These are phyloP conservation scores for Leccinum angustisporum DNA, from an alignment of 1,284 basidiomycete species.

Conservation along the genomic window DNA sequence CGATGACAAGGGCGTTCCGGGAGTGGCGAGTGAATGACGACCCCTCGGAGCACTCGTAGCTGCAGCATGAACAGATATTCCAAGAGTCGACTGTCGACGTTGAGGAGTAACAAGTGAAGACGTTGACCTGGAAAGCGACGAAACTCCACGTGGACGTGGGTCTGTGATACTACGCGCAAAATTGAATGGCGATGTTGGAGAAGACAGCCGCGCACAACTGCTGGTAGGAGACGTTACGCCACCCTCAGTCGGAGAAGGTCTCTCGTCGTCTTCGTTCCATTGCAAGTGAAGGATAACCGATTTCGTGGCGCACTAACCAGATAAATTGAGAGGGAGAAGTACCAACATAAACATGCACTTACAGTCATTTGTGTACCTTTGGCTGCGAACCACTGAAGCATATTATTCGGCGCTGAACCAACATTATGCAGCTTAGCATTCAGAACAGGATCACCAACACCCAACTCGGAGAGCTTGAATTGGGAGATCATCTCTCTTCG, in stretches of 20 bases:
- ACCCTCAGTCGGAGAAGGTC: constrained; percentile 24
- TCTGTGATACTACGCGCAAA: constrained; percentile 25
- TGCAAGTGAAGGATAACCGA: constrained; percentile 84
- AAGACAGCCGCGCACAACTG: constrained; percentile 16
- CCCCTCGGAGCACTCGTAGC: constrained; percentile 12
- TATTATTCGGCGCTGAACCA: constrained; percentile 76
- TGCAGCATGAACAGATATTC: constrained; percentile 26
- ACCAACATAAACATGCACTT: constrained; percentile 21
- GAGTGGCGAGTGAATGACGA: constrained; percentile 37
- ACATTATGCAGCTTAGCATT: constrained; percentile 70
- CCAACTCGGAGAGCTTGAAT: constrained; percentile 82
- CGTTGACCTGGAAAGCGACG: constrained; percentile 49
- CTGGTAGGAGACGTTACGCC: constrained; percentile 20
- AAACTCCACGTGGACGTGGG: constrained; percentile 41
- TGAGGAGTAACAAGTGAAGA: constrained; percentile 42
- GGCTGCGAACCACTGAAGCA: constrained; percentile 91
- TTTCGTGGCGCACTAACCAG: constrained; percentile 78
- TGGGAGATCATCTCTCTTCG: constrained; percentile 88
- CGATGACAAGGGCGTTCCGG: constrained; percentile 47
- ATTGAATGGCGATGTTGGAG: constrained; percentile 26
- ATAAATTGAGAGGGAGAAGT: not conserved
- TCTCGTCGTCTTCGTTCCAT: constrained; percentile 70
- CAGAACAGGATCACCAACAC: constrained; percentile 62
- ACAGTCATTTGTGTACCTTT: constrained; percentile 90
- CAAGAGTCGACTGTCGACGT: constrained; percentile 48